These are phyloP conservation scores for Pinus taeda DNA, from an alignment of 75 land plant genomes.

Conservation along the genomic window DNA sequence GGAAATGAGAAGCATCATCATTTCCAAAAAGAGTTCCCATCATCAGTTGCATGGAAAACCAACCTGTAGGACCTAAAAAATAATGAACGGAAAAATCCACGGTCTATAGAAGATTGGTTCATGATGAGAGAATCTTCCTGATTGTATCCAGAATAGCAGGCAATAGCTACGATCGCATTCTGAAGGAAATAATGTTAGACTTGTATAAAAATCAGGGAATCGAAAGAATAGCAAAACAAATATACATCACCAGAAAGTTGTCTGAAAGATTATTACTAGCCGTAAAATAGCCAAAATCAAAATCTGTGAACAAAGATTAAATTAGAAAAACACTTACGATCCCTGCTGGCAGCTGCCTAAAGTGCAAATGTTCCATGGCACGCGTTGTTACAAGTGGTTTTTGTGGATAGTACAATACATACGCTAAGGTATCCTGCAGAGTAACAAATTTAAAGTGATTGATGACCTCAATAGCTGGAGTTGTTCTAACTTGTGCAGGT, in stretches of 20 bases:
- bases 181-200: constrained; percentile 9
- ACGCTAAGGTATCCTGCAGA: constrained; percentile 93
- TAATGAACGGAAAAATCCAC: constrained; percentile 30
- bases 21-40: too few relatives aligned
- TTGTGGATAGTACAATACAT: constrained; percentile 96
- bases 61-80: too few relatives aligned
- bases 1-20: too few relatives aligned
- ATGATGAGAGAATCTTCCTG: constrained; percentile 98
- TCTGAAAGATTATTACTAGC: background rate
- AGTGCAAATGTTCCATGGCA: constrained; percentile 98
- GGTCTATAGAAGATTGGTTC: constrained; percentile 97
- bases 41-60: too few relatives aligned
- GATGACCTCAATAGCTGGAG: background rate
- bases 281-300: background rate
- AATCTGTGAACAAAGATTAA: background rate
- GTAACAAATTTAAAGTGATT: background rate
- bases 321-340: constrained; percentile 62
- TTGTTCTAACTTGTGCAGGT: constrained; percentile 61
- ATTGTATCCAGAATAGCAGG: constrained; percentile 96
- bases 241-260: constrained; percentile 12
- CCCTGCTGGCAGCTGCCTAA: constrained; percentile 96
- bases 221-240: too few relatives aligned
- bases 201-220: too few relatives aligned
- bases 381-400: constrained; percentile 97
- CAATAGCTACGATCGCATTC: constrained; percentile 98